Evolutionary conservation across 2,329 filamentous ascomycete genomes (phyloP), one percentile per base, ranked within the genome.

Genomic region (Emergomyces orientalis): DNA sequence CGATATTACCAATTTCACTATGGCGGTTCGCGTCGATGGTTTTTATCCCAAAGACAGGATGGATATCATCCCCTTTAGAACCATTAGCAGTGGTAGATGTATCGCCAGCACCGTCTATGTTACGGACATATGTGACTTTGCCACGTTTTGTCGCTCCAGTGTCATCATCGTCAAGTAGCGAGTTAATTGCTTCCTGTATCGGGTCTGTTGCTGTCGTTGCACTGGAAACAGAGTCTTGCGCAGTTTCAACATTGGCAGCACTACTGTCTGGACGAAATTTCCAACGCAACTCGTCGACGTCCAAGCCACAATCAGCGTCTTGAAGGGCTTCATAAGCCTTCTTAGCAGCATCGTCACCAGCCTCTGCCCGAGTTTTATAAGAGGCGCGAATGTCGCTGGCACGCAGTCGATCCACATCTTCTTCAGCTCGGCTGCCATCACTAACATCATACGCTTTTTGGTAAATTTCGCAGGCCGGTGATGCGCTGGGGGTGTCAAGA

Each of bases 341-440:
- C 14, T n/a, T 14, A 11, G 70, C 68, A 5, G 65, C 41, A 7
- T 69, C 64, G 22, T 65, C 67, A 37, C 66, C 34, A 37, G 6
- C 67, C n/a, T 68, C 65, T 13, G 63, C 64, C 39, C 65, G 67
- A 14, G 67, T 41, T 56, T 67, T 66, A 61, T 71, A 75, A 27
- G 69, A 65, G 14, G 72, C 70, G 56, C 74, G 71, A 25, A 77
- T 72, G 65, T 76, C 75, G 60, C 69, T 74, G 2, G 74, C 71
- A 47, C 70, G 67, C 49, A 77, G 65, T n/a, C 69, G 62, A 43
- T 75, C 71, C 34, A 77, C 63, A 60, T 73, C 71, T 45, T 73
- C 70, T n/a, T 63, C 13, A 9, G 22, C 3, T 59, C 7, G 39
- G 22, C 22, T 47, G 14, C 13, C 25, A 13, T 45, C 41, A 11